A percentile compares a stretch with the other conserved stretches of the same genome.
phyloP scores from a whole-genome alignment of 495 filamentous ascomycete species.

The Penicillium silybi region DNA sequence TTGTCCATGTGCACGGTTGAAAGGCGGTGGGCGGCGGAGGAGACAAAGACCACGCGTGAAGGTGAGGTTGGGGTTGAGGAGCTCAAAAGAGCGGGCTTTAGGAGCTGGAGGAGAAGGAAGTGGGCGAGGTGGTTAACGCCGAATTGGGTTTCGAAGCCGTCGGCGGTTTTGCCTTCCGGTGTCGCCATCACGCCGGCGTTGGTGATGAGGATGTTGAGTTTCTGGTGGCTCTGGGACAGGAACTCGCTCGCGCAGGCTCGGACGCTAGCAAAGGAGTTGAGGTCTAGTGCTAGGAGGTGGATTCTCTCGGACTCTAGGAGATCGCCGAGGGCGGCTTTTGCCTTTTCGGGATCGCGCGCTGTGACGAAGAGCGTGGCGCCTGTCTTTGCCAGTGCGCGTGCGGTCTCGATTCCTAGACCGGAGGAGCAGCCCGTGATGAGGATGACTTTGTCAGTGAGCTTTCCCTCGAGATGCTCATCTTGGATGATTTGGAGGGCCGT shows the following conservation, averaged over 20 bases:
- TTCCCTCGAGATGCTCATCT: slow-evolving; percentile 40
- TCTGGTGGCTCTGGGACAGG: no score
- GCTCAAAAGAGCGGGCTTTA: slow-evolving; percentile 40
- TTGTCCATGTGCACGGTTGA: no score
- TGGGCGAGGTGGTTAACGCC: no score
- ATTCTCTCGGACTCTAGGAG: slow-evolving; percentile 25
- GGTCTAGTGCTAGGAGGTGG: slow-evolving; percentile 39
- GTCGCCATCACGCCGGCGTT: no score
- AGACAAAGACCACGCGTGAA: slow-evolving; percentile 41
- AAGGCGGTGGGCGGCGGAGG: slow-evolving; percentile 38
- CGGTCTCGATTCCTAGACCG: slow-evolving; percentile 51
- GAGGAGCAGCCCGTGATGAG: slow-evolving; percentile 69
- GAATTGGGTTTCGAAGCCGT: no score
- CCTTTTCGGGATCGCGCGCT: slow-evolving; percentile 43
- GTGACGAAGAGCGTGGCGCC: slow-evolving; percentile 47
- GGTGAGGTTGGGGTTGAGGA: slow-evolving; percentile 31
- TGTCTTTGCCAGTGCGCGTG: slow-evolving; percentile 40
- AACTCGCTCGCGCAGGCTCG: slow-evolving; percentile 37
- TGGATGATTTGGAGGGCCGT: slow-evolving; percentile 49
- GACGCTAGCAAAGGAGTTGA: slow-evolving; percentile 41
- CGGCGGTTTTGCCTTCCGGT: no score
- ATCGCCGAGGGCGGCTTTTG: slow-evolving; percentile 27
- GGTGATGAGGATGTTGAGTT: no score
- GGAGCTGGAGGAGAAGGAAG: slow-evolving; percentile 47
- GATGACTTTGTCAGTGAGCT: slow-evolving; percentile 21